Conservation (phyloP, 805 yeast species). For the Cyberlindnera euphorbiae region DNA sequence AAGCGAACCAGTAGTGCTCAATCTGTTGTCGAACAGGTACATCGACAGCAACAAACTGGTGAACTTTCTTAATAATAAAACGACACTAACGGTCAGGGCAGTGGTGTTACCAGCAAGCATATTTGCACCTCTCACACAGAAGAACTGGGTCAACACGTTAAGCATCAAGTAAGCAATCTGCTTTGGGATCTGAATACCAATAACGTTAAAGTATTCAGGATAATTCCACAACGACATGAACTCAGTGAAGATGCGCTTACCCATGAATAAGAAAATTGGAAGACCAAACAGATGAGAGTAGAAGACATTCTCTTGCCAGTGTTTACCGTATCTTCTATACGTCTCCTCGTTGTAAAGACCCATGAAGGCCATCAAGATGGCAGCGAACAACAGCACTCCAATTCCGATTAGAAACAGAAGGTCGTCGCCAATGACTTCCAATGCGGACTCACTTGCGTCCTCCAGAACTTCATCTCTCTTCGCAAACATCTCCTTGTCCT, state of each 20-base stretch:
- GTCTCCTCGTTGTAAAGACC: conserved; percentile 54
- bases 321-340: conserved; percentile 44
- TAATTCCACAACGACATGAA: conserved; percentile 23
- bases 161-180: conserved; percentile 30
- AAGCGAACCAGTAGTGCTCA: conserved; percentile 33
- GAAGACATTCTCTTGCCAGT: conserved; percentile 64
- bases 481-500: conserved; percentile 24
- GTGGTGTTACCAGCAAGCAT: conserved; percentile 49
- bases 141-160: conserved; percentile 50
- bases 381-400: conserved; percentile 40
- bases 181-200: conserved; percentile 22
- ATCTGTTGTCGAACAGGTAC: conserved; percentile 42
- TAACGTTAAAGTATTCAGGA: conserved; percentile 17
- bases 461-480: conserved; percentile 15
- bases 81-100: conserved; percentile 61
- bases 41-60: conserved; percentile 54
- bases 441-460: not conserved
- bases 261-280: conserved; percentile 44
- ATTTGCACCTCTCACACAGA: conserved; percentile 68
- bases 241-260: conserved; percentile 29
- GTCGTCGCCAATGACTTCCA: conserved; percentile 12
- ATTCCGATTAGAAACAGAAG: conserved; percentile 25
- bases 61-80: conserved; percentile 57
- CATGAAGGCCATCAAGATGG: conserved; percentile 49
- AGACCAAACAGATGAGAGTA: conserved; percentile 53